These are phyloP conservation scores for Passalora sequoiae DNA, from an alignment of 2,329 filamentous ascomycete species.

Conservation along the genomic window DNA sequence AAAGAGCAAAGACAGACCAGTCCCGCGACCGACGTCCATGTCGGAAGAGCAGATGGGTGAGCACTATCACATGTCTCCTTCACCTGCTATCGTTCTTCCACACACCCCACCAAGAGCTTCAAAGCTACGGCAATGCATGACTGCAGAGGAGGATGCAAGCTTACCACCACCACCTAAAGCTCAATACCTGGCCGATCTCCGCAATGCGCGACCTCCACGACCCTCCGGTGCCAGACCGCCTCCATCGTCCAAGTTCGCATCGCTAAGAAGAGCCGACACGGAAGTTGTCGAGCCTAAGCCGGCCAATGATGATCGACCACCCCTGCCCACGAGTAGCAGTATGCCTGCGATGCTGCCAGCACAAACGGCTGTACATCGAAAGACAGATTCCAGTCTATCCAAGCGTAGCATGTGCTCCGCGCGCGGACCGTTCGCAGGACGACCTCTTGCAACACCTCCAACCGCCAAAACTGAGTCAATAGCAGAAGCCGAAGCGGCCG, in stretches of 20 bases:
- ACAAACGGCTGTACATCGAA: constrained; percentile 25
- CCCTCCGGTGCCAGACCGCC: constrained; percentile 67
- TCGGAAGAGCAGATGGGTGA: constrained; percentile 31
- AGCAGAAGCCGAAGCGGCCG: constrained; percentile 42
- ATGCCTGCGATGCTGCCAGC: constrained; percentile 25
- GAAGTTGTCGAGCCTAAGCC: constrained; percentile 12
- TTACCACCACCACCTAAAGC: constrained; percentile 45
- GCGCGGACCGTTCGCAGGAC: constrained; percentile 29
- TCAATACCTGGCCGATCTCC: constrained; percentile 65
- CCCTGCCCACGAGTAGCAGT: constrained; percentile 33
- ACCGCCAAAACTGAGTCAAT: constrained; percentile 34
- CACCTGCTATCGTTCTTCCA: constrained; percentile 15
- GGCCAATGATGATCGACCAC: constrained; percentile 23
- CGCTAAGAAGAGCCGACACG: constrained; percentile 28
- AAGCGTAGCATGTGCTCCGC: constrained; percentile 8
- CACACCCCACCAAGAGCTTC: constrained; percentile 23
- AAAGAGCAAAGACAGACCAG: constrained; percentile 21
- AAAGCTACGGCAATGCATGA: constrained; percentile 20
- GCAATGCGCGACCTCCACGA: constrained; percentile 60
- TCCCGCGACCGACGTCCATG: constrained; percentile 27
- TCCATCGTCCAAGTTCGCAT: constrained; percentile 44
- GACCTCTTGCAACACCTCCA: constrained; percentile 29
- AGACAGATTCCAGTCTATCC: constrained; percentile 17
- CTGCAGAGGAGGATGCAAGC: constrained; percentile 18
- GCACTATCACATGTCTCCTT: constrained; percentile 21